Base-by-base conservation (phyloP, 352 stramenopile species). In the Globisporangium spinosum region DNA sequence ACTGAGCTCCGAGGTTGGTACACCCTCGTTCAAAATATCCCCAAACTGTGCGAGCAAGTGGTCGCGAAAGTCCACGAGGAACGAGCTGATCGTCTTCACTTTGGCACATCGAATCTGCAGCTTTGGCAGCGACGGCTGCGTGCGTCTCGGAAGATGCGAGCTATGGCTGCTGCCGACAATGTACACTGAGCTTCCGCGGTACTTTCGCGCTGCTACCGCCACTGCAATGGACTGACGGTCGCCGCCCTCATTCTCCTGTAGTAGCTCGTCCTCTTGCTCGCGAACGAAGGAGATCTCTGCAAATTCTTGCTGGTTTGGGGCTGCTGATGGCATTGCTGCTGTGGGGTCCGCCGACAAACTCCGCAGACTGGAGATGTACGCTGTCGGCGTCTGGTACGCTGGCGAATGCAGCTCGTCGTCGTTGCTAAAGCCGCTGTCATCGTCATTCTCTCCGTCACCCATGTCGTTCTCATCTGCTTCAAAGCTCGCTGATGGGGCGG, bases 21-120 rank as follows among this genome's bases (percentile, higher is more conserved):
- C n/a, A 9, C 27, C 17, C 9, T 61, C 58, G 6, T 51, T 43
- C 22, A 70, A 68, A 47, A 59, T 58, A 45, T 73, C 67, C 64
- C 58, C 58, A 2, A 71, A 76, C 58, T 82, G 74, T 54, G 74
- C 27, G 25, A 89, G 56, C 58, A 88, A 69, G 32, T 84, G 77
- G 35, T 81, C 77, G 13, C 72, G 70, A 49, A 84, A 83, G 47
- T 88, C 77, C 10, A 82, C 75, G 12, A 90, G 70, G 51, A 83
- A 81, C 2, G 70, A 71, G 25, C 62, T 59, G 15, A 81, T 77
- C 3, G 80, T 78, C 25, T 75, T 74, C 15, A 81, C 71, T 3
- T 77, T 69, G 3, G 53, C 72, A 13, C 29, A 64, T 6, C 70
- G 72, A 54, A 85, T 66, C 23, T 79, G 71, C 20, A 86, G 51